phyloP scores from a whole-genome alignment of 768 basidiomycete genomes.

The Symmetrospora coprosmae region DNA sequence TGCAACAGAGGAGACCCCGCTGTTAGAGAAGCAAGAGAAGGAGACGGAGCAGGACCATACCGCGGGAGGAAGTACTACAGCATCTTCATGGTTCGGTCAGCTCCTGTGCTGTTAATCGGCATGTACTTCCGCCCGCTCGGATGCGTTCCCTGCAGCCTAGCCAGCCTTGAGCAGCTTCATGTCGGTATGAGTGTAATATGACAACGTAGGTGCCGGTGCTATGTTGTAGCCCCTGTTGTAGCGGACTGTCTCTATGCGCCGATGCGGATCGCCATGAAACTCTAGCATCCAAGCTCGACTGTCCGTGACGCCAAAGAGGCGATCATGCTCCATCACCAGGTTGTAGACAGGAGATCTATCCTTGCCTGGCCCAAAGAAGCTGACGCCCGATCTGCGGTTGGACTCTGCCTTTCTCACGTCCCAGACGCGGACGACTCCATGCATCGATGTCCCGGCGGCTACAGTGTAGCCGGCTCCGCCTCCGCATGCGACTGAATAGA shows the following conservation, averaged over 20 bases:
- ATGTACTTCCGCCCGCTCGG: too few relatives aligned
- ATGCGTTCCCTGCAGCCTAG: background rate
- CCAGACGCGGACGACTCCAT: slow-evolving; percentile 68
- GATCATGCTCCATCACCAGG: slow-evolving; percentile 58
- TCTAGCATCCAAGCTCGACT: slow-evolving; percentile 64
- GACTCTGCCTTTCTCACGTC: slow-evolving; percentile 50
- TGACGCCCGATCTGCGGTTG: slow-evolving; percentile 46
- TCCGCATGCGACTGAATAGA: slow-evolving; percentile 62
- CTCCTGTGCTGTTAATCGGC: too few relatives aligned
- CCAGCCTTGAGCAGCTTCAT: slow-evolving; percentile 2
- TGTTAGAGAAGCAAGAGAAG: background rate
- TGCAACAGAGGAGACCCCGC: slow-evolving; percentile 1
- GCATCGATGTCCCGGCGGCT: slow-evolving; percentile 61
- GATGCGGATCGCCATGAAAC: slow-evolving; percentile 45
- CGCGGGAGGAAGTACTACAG: too few relatives aligned
- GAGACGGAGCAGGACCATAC: too few relatives aligned
- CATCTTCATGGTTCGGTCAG: too few relatives aligned
- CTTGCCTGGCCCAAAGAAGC: slow-evolving; percentile 56
- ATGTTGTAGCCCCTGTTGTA: background rate
- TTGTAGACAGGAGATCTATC: slow-evolving; percentile 66
- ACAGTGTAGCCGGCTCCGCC: slow-evolving; percentile 55
- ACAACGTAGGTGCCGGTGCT: too few relatives aligned
- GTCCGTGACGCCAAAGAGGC: slow-evolving; percentile 64
- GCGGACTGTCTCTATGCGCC: background rate
- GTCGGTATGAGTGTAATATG: slow-evolving; percentile 9